Evolutionary conservation across 2,329 filamentous ascomycete genomes (phyloP), one percentile per base, ranked within the genome.

Genomic region (Arthrobotrys megalospora): DNA sequence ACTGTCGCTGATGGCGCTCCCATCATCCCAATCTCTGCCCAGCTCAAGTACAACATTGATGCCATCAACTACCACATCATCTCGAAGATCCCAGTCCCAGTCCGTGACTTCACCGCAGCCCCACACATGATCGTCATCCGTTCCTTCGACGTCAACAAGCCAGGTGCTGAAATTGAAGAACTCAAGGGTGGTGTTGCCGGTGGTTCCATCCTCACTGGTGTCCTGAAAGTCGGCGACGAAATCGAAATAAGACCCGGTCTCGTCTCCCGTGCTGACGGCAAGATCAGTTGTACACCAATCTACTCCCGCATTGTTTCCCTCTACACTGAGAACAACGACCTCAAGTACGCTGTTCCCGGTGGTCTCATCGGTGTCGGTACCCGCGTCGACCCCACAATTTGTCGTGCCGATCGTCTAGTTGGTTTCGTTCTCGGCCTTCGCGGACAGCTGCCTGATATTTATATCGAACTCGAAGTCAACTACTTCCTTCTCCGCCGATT

Each of bases 81-180:
- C 85, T 94, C 93, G 84, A 96, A 93, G 83, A 97, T 99, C 82
- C 96, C 96, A 28, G 91, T 98, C 8, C 96, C 96, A 14, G 87
- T 92, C 78, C 90, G 96, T 85, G 94, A 98, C 85, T 98, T 99
- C 87, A 90, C 90, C 81, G 90, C 92, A 82, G 93, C 95, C 81
- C 96, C 96, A 50, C 94, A 97, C 86, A 97, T 99, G 93, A 99
- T 99, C 83, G 91, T 99, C 84, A 99, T 99, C 85, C 93, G 96
- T 85, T 98, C 95, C 1, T 99, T 99, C 85, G 96, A 99, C 84
- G 96, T 99, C 83, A 99, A 99, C 90, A 99, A 99, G 89, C 96
- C 96, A 48, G 96, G 96, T 89, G 94, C 96, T 48, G 96, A 97
- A 86, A 98, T 99, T 81, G 95, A 98, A 79, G 96, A 99, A 82